Evolutionary conservation across 2,329 filamentous ascomycete species (phyloP).

Genomic region (Penicillium sp.): DNA sequence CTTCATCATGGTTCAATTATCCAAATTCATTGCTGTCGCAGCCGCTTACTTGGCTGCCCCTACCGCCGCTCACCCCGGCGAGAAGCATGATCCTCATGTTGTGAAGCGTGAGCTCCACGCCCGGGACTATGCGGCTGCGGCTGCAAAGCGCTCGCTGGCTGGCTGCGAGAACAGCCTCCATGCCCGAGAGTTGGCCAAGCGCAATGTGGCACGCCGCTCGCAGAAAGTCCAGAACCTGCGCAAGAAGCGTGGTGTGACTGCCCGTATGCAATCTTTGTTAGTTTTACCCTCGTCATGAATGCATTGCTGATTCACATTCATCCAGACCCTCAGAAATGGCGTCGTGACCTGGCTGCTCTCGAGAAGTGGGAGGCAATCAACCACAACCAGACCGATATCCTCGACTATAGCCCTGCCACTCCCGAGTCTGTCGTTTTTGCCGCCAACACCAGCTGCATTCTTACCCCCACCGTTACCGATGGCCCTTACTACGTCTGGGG

Average conservation of each 20-base stretch:
- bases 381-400: slow-evolving; percentile 39
- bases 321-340: slow-evolving; percentile 25
- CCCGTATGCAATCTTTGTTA: slow-evolving; percentile 14
- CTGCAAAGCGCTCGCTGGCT: slow-evolving; percentile 25
- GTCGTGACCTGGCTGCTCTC: slow-evolving; percentile 39
- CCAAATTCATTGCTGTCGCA: slow-evolving; percentile 31
- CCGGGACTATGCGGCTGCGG: slow-evolving; percentile 26
- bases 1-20: slow-evolving; percentile 21
- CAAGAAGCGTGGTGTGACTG: slow-evolving; percentile 26
- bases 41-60: slow-evolving; percentile 29
- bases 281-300: not conserved
- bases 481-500: slow-evolving; percentile 49
- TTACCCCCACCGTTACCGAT: slow-evolving; percentile 45
- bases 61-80: slow-evolving; percentile 32
- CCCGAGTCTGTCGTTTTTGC: slow-evolving; percentile 37
- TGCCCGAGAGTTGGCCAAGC: slow-evolving; percentile 27
- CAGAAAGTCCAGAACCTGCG: slow-evolving; percentile 28
- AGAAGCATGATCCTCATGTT: slow-evolving; percentile 29
- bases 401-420: slow-evolving; percentile 28
- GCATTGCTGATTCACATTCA: not conserved
- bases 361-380: slow-evolving; percentile 39
- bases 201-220: slow-evolving; percentile 30
- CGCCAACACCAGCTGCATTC: slow-evolving; percentile 46
- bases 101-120: slow-evolving; percentile 31
- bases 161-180: slow-evolving; percentile 24